Percentiles rank a stretch among this genome's conserved stretches.
These are phyloP conservation scores for Ceratobasidium papillatum DNA, from an alignment of 1,284 basidiomycete genomes.

Conservation along the genomic window DNA sequence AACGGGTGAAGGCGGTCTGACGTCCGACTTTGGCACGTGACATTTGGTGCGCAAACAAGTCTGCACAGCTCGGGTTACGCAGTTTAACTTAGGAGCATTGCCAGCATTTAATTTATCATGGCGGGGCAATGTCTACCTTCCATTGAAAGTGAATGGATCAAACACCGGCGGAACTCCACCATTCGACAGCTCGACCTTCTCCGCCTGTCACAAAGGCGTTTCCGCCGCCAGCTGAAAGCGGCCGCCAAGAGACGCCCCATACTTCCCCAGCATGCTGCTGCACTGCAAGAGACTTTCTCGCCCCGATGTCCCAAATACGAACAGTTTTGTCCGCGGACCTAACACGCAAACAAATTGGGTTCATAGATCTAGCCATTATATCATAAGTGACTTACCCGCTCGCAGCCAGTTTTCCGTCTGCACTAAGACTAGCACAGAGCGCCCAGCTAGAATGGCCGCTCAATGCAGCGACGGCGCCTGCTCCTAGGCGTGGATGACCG, in stretches of 20 bases:
- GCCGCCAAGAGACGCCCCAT: slow-evolving; percentile 87
- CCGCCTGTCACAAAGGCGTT: slow-evolving; percentile 82
- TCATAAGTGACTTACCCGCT: slow-evolving; percentile 69
- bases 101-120: not conserved
- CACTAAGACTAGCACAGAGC: slow-evolving; percentile 77
- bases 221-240: slow-evolving; percentile 58
- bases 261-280: slow-evolving; percentile 81
- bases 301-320: slow-evolving; percentile 87
- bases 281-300: slow-evolving; percentile 79
- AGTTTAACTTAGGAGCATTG: not conserved
- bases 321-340: slow-evolving; percentile 86
- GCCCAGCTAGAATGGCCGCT: slow-evolving; percentile 90
- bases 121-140: not conserved
- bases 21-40: not conserved
- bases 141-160: not conserved
- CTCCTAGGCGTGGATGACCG: slow-evolving; percentile 56
- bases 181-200: slow-evolving; percentile 78
- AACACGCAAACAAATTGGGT: not conserved
- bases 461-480: slow-evolving; percentile 80
- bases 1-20: not conserved
- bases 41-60: not conserved
- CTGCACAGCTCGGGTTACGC: not conserved
- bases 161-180: slow-evolving; percentile 75
- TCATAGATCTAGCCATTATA: not conserved
- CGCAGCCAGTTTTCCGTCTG: slow-evolving; percentile 76